These are phyloP conservation scores for Calonectria pseudoturangicola DNA, from an alignment of 2,329 filamentous ascomycete species.

Conservation along the genomic window DNA sequence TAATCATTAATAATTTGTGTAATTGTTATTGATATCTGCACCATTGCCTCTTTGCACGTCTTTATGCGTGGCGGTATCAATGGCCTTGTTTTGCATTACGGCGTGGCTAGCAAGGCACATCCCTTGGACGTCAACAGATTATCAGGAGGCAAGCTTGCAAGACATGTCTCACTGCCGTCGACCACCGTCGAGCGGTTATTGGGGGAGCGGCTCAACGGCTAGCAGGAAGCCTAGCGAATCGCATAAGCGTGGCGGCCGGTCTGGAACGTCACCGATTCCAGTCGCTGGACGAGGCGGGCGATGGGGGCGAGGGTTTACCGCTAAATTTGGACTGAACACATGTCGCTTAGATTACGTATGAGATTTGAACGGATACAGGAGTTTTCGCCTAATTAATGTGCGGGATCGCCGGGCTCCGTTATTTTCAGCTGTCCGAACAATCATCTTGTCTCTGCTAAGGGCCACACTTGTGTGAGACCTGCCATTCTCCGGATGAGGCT, in stretches of 20 bases:
- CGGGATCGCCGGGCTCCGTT: constrained; percentile 1
- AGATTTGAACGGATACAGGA: not conserved
- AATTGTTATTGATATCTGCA: too few relatives aligned
- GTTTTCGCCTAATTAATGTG: not conserved
- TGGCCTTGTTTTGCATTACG: too few relatives aligned
- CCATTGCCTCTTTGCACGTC: too few relatives aligned
- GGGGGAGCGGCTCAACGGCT: not conserved
- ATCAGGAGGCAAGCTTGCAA: not conserved
- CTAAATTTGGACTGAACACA: constrained; percentile 8
- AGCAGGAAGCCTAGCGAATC: not conserved
- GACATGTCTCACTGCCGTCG: not conserved
- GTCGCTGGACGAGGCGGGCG: not conserved
- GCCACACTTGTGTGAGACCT: constrained; percentile 2
- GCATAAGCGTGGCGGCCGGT: constrained; percentile 3
- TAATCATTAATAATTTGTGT: too few relatives aligned
- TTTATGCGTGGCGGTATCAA: too few relatives aligned
- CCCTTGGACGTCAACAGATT: not conserved
- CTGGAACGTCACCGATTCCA: constrained; percentile 22
- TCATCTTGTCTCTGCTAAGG: constrained; percentile 2
- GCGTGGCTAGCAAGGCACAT: not conserved
- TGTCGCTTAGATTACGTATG: constrained; percentile 1
- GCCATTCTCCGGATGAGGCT: constrained; percentile 7
- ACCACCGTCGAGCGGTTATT: not conserved
- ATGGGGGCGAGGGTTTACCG: not conserved
- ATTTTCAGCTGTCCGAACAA: not conserved